Base-by-base conservation (phyloP, 768 basidiomycete species). In the Panaeolus papilionaceus region DNA sequence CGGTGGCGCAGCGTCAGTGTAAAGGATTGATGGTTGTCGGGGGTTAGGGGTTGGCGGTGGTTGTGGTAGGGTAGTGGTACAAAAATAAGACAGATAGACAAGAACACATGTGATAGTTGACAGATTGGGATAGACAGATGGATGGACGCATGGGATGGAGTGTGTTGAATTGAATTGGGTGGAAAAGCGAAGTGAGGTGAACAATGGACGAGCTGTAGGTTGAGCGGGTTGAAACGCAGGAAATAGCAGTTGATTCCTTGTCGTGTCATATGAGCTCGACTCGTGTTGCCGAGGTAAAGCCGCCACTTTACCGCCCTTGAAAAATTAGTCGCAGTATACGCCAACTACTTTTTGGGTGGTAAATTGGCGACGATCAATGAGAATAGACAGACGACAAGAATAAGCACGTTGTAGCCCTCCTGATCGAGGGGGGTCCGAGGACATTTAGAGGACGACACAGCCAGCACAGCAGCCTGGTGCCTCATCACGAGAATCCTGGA, bases 391-490 rank as follows among this genome's bases (percentile, higher is more conserved):
- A 49, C 33, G 20, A 58, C 12, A 7, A 58, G 28, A 33, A 18
- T 4, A 10, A 16, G 54, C 8, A 33, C 12, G 6, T 33, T 33
- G 28, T 33, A 58, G 54, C 6, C 14, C 54, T 33, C 37, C 28
- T 14, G 28, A 33, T 58, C 47, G 20, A 51, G n/a, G 20, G 47
- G 20, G 6, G 20, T 23, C 3, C 26, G 16, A 58, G 28, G 26
- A 28, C 6, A 6, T 58, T 58, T 16, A 58, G 54, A 58, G 54
- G 28, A 58, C 14, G 54, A 58, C 54, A 58, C 54, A 58, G 54
- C 54, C 54, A 33, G 54, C 54, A 58, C 54, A 58, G 54, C 54
- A 58, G 54, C 54, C 54, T 58, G 54, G 54, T 37, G 54, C 16
- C 28, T 58, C 54, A 16, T 58, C 54, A 37, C 54, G 28, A 4